These are phyloP conservation scores for Casaregolazyma suthepensis DNA, from an alignment of 1,139 yeast species.

Conservation along the genomic window DNA sequence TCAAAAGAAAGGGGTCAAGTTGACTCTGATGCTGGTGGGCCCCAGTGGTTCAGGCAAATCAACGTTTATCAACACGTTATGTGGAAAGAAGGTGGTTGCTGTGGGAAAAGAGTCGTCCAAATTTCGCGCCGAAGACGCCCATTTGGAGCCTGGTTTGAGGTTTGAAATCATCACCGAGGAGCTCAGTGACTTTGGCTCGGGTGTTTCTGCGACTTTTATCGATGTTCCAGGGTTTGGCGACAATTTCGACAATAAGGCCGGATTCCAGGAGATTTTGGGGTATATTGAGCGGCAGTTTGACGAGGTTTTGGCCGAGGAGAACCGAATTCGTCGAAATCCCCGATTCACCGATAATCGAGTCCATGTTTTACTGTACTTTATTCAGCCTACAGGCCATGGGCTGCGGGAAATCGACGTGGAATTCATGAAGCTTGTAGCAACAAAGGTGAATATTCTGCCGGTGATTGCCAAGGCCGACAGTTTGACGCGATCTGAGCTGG, in stretches of 20 bases:
- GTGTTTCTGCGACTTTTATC: slow-evolving; percentile 53
- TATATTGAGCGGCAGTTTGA: slow-evolving; percentile 88
- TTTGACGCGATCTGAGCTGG: slow-evolving; percentile 70
- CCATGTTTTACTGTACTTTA: slow-evolving; percentile 64
- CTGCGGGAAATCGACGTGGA: slow-evolving; percentile 67
- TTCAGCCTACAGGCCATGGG: slow-evolving; percentile 75
- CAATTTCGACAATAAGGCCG: slow-evolving; percentile 55
- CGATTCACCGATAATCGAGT: slow-evolving; percentile 71
- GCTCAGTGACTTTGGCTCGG: slow-evolving; percentile 54
- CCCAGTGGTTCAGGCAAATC: slow-evolving; percentile 80
- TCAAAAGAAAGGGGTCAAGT: slow-evolving; percentile 78
- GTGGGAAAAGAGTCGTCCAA: slow-evolving; percentile 26
- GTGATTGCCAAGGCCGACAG: slow-evolving; percentile 84
- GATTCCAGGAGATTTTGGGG: slow-evolving; percentile 62
- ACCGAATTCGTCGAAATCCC: slow-evolving; percentile 85
- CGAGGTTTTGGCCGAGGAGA: slow-evolving; percentile 88
- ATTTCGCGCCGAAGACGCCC: slow-evolving; percentile 39
- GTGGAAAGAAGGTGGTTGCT: slow-evolving; percentile 76
- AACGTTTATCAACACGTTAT: slow-evolving; percentile 75
- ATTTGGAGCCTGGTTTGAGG: slow-evolving; percentile 44
- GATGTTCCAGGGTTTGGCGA: slow-evolving; percentile 84
- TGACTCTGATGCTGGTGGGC: slow-evolving; percentile 77
- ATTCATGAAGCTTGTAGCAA: slow-evolving; percentile 71
- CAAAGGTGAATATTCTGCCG: slow-evolving; percentile 82
- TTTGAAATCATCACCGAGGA: slow-evolving; percentile 38